Percentiles rank a stretch among this genome's conserved stretches.
phyloP scores from a whole-genome alignment of 164 flowering plant species.

The Brasenia schreberi region DNA sequence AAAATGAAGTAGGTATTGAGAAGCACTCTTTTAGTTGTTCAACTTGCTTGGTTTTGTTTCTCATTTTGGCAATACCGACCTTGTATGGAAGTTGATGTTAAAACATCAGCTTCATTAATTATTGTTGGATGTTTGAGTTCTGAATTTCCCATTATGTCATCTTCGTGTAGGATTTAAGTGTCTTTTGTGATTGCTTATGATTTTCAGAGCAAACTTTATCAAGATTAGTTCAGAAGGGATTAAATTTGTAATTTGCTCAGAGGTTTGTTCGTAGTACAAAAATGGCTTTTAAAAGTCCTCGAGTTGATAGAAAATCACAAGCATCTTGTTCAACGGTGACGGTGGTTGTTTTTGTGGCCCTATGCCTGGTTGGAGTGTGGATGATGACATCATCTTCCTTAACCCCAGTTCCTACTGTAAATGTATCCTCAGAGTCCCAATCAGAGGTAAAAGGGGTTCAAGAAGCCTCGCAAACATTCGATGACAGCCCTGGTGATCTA shows the following conservation, averaged over 20 bases:
- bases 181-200: background rate
- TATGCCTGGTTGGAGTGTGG: slow-evolving; percentile 94
- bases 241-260: too few species aligned
- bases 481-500: slow-evolving; percentile 20
- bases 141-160: too few species aligned
- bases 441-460: slow-evolving; percentile 31
- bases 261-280: background rate
- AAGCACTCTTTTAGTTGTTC: background rate
- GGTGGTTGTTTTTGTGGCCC: slow-evolving; percentile 66
- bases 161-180: too few species aligned
- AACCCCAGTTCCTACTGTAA: slow-evolving; percentile 33
- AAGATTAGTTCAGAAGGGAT: background rate
- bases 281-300: slow-evolving; percentile 62
- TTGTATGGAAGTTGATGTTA: too few species aligned
- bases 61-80: too few species aligned
- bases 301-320: slow-evolving; percentile 36
- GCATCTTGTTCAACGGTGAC: slow-evolving; percentile 66
- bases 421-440: slow-evolving; percentile 3
- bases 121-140: too few species aligned
- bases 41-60: background rate
- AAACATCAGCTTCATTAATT: too few species aligned
- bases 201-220: background rate
- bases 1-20: too few species aligned
- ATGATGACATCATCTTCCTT: slow-evolving; percentile 89
- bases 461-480: slow-evolving; percentile 13